A percentile compares a stretch with the other conserved stretches of the same genome.
These are phyloP conservation scores for Penicillium sp. DNA, from an alignment of 2,329 filamentous ascomycete species.

Conservation along the genomic window DNA sequence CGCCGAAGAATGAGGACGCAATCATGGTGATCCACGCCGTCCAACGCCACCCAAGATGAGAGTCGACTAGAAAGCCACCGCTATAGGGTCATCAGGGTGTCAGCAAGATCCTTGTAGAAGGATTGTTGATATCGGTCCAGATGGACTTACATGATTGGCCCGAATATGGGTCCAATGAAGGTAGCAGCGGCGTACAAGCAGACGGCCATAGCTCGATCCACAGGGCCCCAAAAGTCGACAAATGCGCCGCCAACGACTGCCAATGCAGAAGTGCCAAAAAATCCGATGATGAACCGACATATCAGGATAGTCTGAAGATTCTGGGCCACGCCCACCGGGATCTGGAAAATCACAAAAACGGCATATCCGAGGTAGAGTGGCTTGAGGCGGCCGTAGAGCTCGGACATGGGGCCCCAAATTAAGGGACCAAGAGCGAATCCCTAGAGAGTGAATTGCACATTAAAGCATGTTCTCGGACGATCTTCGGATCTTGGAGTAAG, in stretches of 20 bases:
- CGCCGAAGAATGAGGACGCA: background rate
- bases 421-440: conserved; percentile 30
- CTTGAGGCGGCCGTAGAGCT: conserved; percentile 9
- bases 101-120: too few relatives aligned
- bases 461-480: too few relatives aligned
- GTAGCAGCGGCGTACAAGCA: background rate
- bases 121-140: too few relatives aligned
- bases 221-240: background rate
- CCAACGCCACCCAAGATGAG: background rate
- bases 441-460: background rate
- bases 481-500: background rate
- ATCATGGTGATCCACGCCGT: background rate
- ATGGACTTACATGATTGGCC: background rate
- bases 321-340: conserved; percentile 46
- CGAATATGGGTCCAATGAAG: background rate
- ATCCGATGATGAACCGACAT: conserved; percentile 36
- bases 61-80: background rate
- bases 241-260: conserved; percentile 35
- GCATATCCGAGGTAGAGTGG: conserved; percentile 1
- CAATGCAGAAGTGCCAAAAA: conserved; percentile 34
- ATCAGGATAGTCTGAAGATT: conserved; percentile 37
- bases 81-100: background rate
- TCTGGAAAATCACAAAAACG: conserved; percentile 33
- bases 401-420: conserved; percentile 9
- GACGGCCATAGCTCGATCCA: background rate